Conservation (phyloP, 345 rosid genomes). For the Noccaea caerulescens region DNA sequence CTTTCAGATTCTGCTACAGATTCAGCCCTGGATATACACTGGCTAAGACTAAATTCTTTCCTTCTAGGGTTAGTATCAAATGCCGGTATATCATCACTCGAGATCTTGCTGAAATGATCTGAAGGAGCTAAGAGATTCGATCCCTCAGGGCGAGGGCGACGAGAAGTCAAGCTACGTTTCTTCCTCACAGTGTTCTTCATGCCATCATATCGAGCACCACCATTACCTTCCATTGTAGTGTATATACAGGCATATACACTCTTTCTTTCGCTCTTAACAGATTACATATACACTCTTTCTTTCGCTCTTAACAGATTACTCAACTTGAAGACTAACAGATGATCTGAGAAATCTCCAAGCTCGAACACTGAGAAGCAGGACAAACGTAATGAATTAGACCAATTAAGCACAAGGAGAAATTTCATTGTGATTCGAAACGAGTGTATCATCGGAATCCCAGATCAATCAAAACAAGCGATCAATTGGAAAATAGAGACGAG, state of each 20-base stretch:
- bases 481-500: neutral
- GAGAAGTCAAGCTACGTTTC: constrained; percentile 69
- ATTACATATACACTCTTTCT: constrained; percentile 14
- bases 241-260: constrained; percentile 19
- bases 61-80: constrained; percentile 54
- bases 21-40: constrained; percentile 55
- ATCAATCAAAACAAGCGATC: constrained; percentile 19
- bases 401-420: constrained; percentile 12
- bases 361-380: constrained; percentile 25
- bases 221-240: constrained; percentile 59
- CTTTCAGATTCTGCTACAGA: constrained; percentile 47
- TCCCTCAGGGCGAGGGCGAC: constrained; percentile 67
- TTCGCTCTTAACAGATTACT: constrained; percentile 3
- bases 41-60: constrained; percentile 79
- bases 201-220: constrained; percentile 44
- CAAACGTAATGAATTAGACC: constrained; percentile 7
- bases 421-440: neutral
- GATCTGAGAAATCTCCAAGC: neutral
- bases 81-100: constrained; percentile 66
- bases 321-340: neutral
- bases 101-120: constrained; percentile 57
- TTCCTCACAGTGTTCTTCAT: constrained; percentile 60
- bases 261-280: neutral
- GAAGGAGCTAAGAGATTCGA: constrained; percentile 47
- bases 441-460: constrained; percentile 8